Base-by-base conservation (phyloP, 768 basidiomycete genomes). In the Clitopilus hobsonii region DNA sequence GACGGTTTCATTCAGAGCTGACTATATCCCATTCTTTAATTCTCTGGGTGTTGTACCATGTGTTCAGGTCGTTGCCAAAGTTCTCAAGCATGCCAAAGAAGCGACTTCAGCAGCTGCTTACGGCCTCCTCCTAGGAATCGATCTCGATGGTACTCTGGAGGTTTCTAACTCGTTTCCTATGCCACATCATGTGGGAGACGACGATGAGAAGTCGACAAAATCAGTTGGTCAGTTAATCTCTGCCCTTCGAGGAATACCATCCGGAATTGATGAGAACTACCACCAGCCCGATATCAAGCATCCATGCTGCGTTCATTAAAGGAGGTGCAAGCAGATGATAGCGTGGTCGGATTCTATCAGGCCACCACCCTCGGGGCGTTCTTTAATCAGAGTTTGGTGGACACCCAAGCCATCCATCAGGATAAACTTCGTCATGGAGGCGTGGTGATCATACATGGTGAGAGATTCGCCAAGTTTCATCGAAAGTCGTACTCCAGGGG, bases 261-360 rank as follows among this genome's bases (percentile, higher is more conserved):
- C 23, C 4, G n/a, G 32, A 28, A 55, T 51, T 29, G 49, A 41
- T 49, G 56, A 51, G 52, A 30, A 38, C 61, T 53, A 48, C 45
- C 64, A 60, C 49, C 63, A 91, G 88, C 79, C 54, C 88, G 90
- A 45, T 94, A 93, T 67, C 91, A 94, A 70, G 76, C 81, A 29
- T 80, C 85, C 55, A 91, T 94, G 91, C 75, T 94, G 47, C 84
- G 89, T 54, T 88, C 89, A 22, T 76, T 98, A 65, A 90, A 91
- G 65, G 93, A 95, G 68, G 94, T 95, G 53, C 88, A 91, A 63
- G 84, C 86, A 30, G 93, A 95, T 64, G 93, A 96, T 71, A 92
- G 86, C 60, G 83, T 94, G 28, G 88, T 97, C 54, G 95, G 95
- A 32, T 93, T 96, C 70, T 98, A 98, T 74, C 92, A 96, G 65